Evolutionary conservation across 202 grass and related monocot genomes (phyloP).

Genomic region (Digitaria exilis): DNA sequence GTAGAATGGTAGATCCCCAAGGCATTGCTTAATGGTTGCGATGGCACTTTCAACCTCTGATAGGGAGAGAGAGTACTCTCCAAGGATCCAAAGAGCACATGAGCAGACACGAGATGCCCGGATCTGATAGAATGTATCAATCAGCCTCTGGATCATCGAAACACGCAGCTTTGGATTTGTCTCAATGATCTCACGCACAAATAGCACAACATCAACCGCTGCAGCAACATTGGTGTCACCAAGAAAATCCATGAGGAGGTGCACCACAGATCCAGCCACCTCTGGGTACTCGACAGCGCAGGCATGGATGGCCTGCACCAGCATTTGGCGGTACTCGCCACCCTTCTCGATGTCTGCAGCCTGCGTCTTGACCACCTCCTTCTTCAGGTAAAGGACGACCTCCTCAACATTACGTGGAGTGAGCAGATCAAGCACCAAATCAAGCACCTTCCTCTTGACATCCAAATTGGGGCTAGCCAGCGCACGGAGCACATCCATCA

Average conservation of each 20-base stretch:
- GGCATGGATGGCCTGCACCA: conserved; percentile 81
- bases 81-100: conserved; percentile 85
- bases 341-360: conserved; percentile 71
- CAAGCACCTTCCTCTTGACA: conserved; percentile 81
- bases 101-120: conserved; percentile 69
- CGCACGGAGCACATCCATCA: conserved; percentile 83
- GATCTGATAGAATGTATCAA: conserved; percentile 94
- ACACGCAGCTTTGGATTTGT: conserved; percentile 78
- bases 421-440: conserved; percentile 83
- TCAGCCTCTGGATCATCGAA: conserved; percentile 85
- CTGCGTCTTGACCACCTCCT: conserved; percentile 92
- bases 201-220: conserved; percentile 80
- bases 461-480: conserved; percentile 83
- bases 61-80: conserved; percentile 82
- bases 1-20: conserved; percentile 84
- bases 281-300: conserved; percentile 88
- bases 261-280: conserved; percentile 89
- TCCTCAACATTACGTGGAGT: conserved; percentile 78
- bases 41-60: conserved; percentile 78
- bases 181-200: conserved; percentile 91
- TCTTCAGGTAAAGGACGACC: conserved; percentile 88
- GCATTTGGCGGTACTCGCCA: conserved; percentile 91
- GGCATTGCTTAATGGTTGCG: conserved; percentile 73
- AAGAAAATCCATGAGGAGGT: conserved; percentile 94
- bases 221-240: conserved; percentile 85